Evolutionary conservation across 139 green algal species (phyloP).

Genomic region (Nannochloris sp.): DNA sequence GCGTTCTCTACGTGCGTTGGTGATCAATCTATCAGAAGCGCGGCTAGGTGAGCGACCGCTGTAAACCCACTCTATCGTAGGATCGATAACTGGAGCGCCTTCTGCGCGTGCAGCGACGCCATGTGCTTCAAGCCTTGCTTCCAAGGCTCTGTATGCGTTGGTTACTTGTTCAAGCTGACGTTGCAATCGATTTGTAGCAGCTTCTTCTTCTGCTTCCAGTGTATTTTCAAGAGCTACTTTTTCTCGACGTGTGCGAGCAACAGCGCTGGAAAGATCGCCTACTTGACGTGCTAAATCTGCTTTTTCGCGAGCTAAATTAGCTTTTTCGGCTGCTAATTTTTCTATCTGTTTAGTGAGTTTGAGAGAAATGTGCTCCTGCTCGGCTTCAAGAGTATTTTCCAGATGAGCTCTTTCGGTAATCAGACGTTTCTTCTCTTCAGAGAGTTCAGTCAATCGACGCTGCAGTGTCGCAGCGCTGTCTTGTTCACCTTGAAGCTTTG

Average conservation of each 20-base stretch:
- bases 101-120: conserved; percentile 28
- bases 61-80: not conserved
- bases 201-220: conserved; percentile 51
- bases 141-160: conserved; percentile 38
- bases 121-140: conserved; percentile 33
- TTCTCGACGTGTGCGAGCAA: conserved; percentile 53
- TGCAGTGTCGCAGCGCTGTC: conserved; percentile 48
- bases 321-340: conserved; percentile 56
- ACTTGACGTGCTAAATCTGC: conserved; percentile 59
- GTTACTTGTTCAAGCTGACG: conserved; percentile 56
- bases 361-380: conserved; percentile 67
- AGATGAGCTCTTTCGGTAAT: conserved; percentile 53
- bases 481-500: not conserved
- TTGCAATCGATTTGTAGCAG: conserved; percentile 60
- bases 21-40: not conserved
- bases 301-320: conserved; percentile 53
- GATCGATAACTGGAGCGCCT: conserved; percentile 16
- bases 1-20: not conserved
- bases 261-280: conserved; percentile 30
- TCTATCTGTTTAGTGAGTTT: conserved; percentile 64
- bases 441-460: conserved; percentile 11
- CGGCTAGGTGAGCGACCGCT: not conserved
- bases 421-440: conserved; percentile 36
- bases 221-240: conserved; percentile 58
- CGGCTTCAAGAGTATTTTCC: conserved; percentile 44